Base-by-base conservation (phyloP, 2,329 filamentous ascomycete species). In the Cordyceps cateniannulata region DNA sequence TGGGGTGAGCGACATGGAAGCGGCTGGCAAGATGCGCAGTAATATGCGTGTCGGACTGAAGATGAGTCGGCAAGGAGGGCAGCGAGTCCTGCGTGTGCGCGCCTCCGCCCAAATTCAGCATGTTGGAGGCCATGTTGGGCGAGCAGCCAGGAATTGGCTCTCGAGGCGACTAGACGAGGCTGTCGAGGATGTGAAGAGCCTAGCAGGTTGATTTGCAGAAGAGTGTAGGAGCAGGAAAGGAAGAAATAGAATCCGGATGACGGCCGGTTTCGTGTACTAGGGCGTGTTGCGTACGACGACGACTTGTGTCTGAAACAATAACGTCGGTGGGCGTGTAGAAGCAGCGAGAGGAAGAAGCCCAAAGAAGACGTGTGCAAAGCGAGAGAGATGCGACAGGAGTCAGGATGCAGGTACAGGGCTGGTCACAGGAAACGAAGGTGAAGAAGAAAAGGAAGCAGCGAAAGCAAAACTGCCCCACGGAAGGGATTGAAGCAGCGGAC, bases 1-100 rank as follows among this genome's bases (percentile, higher is more conserved):
- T 96, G 10, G 95, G 92, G 62, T 95, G 79, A 59, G 90, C 89
- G 58, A 96, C 89, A 77, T 99, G 95, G 75, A 96, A 99, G 59
- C 93, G 91, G 73, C 85, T 91, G 67, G 90, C 91, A 64, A 95
- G 83, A 73, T 93, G 90, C 57, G 88, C 88, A 3, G 90, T 95
- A 66, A 93, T 79, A 69, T 91, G 87, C 50, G 88, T 89, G 69
- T 91, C 88, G 67, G 86, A 87, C 76, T 92, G 88, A 56, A 87
- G 82, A 79, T 92, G 95, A 64, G 90, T 85, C 52, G 95, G 93
- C 66, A 99, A 81, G 63, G 91, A 87, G 24, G 93, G 92, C 69
- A 99, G 80, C 63, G 93, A 97, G 62, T 91, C 85, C 76, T 96
- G 91, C 64, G 82, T 91, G 78, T 87, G 91, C 76, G 85, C 82